Conservation (phyloP, 2,329 filamentous ascomycete genomes). For the Lachnellula subtilissima region DNA sequence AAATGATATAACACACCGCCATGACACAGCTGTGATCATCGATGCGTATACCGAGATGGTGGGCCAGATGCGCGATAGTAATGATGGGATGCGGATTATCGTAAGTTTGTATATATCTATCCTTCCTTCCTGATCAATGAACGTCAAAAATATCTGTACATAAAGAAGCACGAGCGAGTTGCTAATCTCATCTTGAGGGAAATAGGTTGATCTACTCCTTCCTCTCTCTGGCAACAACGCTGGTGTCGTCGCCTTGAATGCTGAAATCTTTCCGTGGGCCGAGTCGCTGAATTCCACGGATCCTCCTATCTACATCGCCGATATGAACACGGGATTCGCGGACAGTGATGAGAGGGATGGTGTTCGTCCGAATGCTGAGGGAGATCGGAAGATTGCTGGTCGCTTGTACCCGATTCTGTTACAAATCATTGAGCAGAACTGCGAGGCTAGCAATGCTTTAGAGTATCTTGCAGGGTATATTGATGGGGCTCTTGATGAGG, state of each 20-base stretch:
- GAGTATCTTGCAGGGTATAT: too few relatives aligned
- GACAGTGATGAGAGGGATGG: conserved; percentile 35
- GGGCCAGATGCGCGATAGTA: conserved; percentile 33
- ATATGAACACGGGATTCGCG: conserved; percentile 35
- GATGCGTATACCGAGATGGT: conserved; percentile 39
- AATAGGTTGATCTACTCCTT: conserved; percentile 38
- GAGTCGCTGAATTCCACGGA: conserved; percentile 31
- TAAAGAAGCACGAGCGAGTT: background rate
- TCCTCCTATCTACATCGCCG: conserved; percentile 38
- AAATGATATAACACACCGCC: conserved; percentile 36
- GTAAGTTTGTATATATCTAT: conserved; percentile 23
- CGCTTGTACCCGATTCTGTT: conserved; percentile 2
- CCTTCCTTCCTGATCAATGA: background rate
- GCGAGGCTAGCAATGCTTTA: background rate
- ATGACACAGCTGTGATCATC: conserved; percentile 31
- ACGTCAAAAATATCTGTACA: background rate
- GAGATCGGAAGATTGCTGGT: conserved; percentile 9
- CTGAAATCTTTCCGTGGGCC: conserved; percentile 37
- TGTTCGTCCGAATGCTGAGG: conserved; percentile 35
- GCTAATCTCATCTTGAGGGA: background rate
- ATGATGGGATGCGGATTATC: conserved; percentile 38
- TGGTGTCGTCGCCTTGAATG: conserved; percentile 33
- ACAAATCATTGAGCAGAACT: background rate
- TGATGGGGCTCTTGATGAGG: too few relatives aligned
- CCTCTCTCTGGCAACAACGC: conserved; percentile 32